Evolutionary conservation across 805 yeast genomes (phyloP).

Genomic region (Debaryomyces tyrocola): DNA sequence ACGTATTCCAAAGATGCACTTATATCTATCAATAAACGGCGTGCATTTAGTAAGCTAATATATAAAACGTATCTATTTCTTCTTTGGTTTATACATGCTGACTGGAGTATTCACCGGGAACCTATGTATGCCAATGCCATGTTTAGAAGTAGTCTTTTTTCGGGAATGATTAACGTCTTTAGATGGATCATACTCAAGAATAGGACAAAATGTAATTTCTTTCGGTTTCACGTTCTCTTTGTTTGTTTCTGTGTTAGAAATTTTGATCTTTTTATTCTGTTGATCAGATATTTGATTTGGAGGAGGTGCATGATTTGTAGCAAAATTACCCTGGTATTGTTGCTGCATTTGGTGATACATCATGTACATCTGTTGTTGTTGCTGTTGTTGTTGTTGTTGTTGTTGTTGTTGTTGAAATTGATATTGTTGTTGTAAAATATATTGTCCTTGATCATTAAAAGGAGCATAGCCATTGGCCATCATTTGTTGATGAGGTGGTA

Average conservation of each 20-base stretch:
- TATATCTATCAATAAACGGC: no score
- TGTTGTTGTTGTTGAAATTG: slow-evolving; percentile 7
- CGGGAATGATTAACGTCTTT: slow-evolving; percentile 19
- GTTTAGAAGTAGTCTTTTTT: slow-evolving; percentile 14
- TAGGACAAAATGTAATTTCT: slow-evolving; percentile 39
- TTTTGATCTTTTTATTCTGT: slow-evolving; percentile 1
- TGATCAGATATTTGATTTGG: slow-evolving; percentile 1
- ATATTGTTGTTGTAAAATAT: slow-evolving; percentile 5
- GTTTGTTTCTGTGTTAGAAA: slow-evolving; percentile 9
- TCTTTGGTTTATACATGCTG: slow-evolving; percentile 36
- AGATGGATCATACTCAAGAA: slow-evolving; percentile 42
- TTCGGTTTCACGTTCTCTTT: slow-evolving; percentile 23
- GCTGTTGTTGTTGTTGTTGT: slow-evolving; percentile 10
- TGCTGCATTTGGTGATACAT: slow-evolving; percentile 1
- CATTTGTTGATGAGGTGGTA: slow-evolving; percentile 12
- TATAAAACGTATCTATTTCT: slow-evolving; percentile 5
- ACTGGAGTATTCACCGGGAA: slow-evolving; percentile 34
- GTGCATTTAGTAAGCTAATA: not conserved
- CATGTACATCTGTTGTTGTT: slow-evolving; percentile 5
- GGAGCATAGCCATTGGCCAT: slow-evolving; percentile 22
- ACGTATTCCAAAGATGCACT: no score
- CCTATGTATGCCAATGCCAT: slow-evolving; percentile 23
- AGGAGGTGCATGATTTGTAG: not conserved
- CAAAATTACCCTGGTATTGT: slow-evolving; percentile 1
- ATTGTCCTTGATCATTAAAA: slow-evolving; percentile 18